These are phyloP conservation scores for Alternaria sp. DNA, from an alignment of 2,329 filamentous ascomycete species.

Conservation along the genomic window DNA sequence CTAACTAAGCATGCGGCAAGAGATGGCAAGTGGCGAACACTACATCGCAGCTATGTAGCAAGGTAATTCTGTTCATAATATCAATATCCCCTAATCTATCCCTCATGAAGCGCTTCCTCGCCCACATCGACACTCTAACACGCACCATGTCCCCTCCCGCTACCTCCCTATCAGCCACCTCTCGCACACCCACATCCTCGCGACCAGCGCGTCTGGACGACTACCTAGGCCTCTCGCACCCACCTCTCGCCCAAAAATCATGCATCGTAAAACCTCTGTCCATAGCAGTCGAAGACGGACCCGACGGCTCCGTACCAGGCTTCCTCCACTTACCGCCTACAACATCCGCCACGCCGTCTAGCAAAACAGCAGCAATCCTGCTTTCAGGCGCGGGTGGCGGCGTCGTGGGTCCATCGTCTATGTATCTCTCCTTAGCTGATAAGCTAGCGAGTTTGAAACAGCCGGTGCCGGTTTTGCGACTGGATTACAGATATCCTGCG, in stretches of 20 bases:
- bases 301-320: background rate
- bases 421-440: background rate
- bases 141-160: background rate
- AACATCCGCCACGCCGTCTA: background rate
- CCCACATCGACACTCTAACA: background rate
- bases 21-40: background rate
- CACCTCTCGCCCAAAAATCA: background rate
- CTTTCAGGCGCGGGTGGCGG: background rate
- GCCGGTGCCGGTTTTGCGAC: background rate
- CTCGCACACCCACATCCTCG: background rate
- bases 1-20: background rate
- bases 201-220: background rate
- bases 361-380: background rate
- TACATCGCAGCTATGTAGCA: background rate
- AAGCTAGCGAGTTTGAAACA: background rate
- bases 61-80: background rate
- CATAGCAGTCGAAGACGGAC: background rate
- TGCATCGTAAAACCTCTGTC: constrained; percentile 1
- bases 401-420: background rate
- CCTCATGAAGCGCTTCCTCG: background rate
- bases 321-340: constrained; percentile 1
- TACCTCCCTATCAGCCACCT: background rate
- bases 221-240: background rate
- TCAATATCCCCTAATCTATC: background rate
- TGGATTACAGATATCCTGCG: constrained; percentile 5